These are phyloP conservation scores for Periglandula ipomoeae DNA, from an alignment of 2,329 filamentous ascomycete species.

Conservation along the genomic window DNA sequence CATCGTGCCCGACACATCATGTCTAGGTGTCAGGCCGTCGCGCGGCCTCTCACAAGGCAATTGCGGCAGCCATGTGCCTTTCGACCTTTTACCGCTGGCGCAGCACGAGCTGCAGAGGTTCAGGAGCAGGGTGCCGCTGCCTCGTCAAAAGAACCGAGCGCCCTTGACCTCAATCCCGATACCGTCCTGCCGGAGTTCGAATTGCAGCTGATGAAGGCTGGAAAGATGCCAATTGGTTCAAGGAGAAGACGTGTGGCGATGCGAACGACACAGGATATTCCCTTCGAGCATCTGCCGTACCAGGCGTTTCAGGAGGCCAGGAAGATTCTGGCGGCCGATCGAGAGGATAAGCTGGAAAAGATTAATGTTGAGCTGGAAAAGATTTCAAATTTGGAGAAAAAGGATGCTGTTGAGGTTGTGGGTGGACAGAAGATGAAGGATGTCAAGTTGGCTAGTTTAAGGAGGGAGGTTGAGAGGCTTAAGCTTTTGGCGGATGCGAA, in stretches of 20 bases:
- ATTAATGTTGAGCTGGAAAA: slow-evolving; percentile 60
- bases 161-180: slow-evolving; percentile 51
- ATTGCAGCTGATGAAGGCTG: slow-evolving; percentile 61
- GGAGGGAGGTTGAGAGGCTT: slow-evolving; percentile 61
- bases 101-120: slow-evolving; percentile 21
- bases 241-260: slow-evolving; percentile 72
- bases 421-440: slow-evolving; percentile 59
- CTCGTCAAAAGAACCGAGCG: slow-evolving; percentile 19
- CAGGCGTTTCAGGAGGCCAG: slow-evolving; percentile 97
- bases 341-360: slow-evolving; percentile 66
- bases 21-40: slow-evolving; percentile 51
- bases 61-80: slow-evolving; percentile 32
- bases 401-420: slow-evolving; percentile 44
- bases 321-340: slow-evolving; percentile 70
- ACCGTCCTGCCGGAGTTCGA: slow-evolving; percentile 48
- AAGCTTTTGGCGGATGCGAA: slow-evolving; percentile 93
- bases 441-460: slow-evolving; percentile 59
- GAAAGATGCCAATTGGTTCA: slow-evolving; percentile 69
- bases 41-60: slow-evolving; percentile 46
- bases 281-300: slow-evolving; percentile 90
- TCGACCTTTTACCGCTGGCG: slow-evolving; percentile 26
- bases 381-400: slow-evolving; percentile 57
- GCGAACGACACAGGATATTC: slow-evolving; percentile 55
- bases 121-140: slow-evolving; percentile 10
- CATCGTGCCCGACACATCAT: slow-evolving; percentile 26